Conservation (phyloP, 331 rosid species). For the Dryas integrifolia region DNA sequence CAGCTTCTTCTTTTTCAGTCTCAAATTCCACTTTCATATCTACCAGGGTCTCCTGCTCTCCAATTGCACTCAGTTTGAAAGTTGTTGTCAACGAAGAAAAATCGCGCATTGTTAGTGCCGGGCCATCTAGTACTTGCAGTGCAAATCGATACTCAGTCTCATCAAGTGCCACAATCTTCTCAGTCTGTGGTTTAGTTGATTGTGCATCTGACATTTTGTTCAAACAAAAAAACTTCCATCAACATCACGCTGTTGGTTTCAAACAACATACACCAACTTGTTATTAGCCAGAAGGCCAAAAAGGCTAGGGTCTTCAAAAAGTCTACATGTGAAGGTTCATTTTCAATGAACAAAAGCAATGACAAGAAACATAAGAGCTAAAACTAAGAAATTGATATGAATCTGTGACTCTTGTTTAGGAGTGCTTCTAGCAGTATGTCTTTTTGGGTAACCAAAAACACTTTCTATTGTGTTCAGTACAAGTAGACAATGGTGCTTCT, state of each 20-base stretch:
- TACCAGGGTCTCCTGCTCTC: constrained; percentile 15
- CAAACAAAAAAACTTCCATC: neutral
- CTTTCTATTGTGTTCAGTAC: no score
- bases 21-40: constrained; percentile 7
- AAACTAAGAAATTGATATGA: no score
- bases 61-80: constrained; percentile 12
- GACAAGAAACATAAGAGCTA: no score
- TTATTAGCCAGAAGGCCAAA: neutral
- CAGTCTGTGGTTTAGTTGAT: neutral
- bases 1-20: constrained; percentile 3
- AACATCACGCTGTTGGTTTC: neutral
- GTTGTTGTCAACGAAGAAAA: neutral
- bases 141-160: constrained; percentile 6
- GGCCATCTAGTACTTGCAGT: constrained; percentile 5
- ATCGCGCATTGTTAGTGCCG: neutral
- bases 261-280: neutral
- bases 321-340: neutral
- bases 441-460: no score
- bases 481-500: no score
- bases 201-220: neutral
- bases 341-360: neutral
- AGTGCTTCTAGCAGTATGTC: no score
- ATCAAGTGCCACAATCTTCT: constrained; percentile 13
- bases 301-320: neutral
- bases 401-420: no score